These are phyloP conservation scores for Naganishia onofrii DNA, from an alignment of 768 basidiomycete genomes.

Conservation along the genomic window DNA sequence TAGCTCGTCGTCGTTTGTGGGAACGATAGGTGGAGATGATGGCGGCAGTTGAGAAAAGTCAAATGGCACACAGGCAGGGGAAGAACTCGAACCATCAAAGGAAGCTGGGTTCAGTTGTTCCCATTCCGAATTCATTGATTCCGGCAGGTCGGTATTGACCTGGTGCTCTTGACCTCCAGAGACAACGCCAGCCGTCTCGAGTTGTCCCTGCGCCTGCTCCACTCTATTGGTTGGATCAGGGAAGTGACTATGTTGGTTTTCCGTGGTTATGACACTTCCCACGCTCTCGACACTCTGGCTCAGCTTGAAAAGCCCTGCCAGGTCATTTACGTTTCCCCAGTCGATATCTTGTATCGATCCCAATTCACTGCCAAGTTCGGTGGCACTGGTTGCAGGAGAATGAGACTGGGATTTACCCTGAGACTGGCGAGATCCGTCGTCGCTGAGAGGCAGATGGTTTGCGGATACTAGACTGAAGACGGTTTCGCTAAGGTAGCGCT, in stretches of 20 bases:
- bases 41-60: conserved; percentile 46
- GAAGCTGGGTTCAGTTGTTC: conserved; percentile 40
- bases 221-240: background rate
- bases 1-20: conserved; percentile 22
- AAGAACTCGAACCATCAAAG: conserved; percentile 11
- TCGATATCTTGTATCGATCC: conserved; percentile 29
- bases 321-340: conserved; percentile 7
- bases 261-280: background rate
- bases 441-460: conserved; percentile 40
- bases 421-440: conserved; percentile 33
- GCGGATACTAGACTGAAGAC: conserved; percentile 30
- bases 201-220: background rate
- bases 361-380: conserved; percentile 25
- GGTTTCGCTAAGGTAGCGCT: conserved; percentile 20
- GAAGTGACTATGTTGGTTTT: background rate
- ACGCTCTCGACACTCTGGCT: conserved; percentile 20
- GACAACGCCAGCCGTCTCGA: background rate
- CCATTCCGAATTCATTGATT: conserved; percentile 39
- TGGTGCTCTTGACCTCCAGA: background rate
- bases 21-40: conserved; percentile 40
- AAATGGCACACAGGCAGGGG: conserved; percentile 37
- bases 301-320: background rate
- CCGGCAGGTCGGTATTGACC: conserved; percentile 16
- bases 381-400: conserved; percentile 12
- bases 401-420: background rate